A percentile compares a stretch with the other conserved stretches of the same genome.
Evolutionary conservation across 1,284 basidiomycete genomes (phyloP).

Genomic region (Acaromyces ingoldii): DNA sequence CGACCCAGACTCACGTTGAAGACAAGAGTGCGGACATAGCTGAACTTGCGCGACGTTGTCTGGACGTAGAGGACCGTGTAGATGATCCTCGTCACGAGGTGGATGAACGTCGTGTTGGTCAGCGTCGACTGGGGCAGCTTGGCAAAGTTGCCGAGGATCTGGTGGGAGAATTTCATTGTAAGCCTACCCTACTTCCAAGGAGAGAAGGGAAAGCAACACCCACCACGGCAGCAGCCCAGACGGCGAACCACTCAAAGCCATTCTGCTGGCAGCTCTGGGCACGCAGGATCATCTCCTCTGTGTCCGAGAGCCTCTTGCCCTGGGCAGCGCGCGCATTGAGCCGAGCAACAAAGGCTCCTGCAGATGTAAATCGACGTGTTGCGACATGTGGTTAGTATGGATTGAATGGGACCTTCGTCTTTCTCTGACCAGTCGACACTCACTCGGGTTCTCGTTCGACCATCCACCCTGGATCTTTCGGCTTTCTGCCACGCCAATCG

Average conservation of each 20-base stretch:
- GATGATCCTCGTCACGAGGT: constrained; percentile 25
- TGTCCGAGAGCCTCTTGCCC: constrained; percentile 17
- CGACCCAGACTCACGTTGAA: constrained; percentile 16
- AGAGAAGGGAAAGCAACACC: background rate
- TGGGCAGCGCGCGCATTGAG: constrained; percentile 21
- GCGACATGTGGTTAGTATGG: too few relatives aligned
- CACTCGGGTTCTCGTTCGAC: constrained; percentile 38
- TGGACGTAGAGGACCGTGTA: constrained; percentile 28
- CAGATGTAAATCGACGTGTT: too few relatives aligned
- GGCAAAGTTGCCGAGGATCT: constrained; percentile 35
- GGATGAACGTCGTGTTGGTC: constrained; percentile 26
- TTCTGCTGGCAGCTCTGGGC: constrained; percentile 22
- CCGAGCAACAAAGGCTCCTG: constrained; percentile 20
- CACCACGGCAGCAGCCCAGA: constrained; percentile 14
- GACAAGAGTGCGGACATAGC: constrained; percentile 9
- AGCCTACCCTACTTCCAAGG: too few relatives aligned
- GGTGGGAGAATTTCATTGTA: too few relatives aligned
- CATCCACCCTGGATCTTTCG: constrained; percentile 38
- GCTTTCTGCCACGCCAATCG: constrained; percentile 28
- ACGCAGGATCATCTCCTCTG: constrained; percentile 29
- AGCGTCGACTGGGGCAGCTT: constrained; percentile 26
- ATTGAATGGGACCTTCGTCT: too few relatives aligned
- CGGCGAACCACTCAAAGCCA: constrained; percentile 13
- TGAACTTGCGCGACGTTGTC: background rate
- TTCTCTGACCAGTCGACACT: too few relatives aligned